Evolutionary conservation across 169 alveolate genomes (phyloP), one percentile per base, ranked within the genome.

Genomic region (Plasmodium cynomolgi): DNA sequence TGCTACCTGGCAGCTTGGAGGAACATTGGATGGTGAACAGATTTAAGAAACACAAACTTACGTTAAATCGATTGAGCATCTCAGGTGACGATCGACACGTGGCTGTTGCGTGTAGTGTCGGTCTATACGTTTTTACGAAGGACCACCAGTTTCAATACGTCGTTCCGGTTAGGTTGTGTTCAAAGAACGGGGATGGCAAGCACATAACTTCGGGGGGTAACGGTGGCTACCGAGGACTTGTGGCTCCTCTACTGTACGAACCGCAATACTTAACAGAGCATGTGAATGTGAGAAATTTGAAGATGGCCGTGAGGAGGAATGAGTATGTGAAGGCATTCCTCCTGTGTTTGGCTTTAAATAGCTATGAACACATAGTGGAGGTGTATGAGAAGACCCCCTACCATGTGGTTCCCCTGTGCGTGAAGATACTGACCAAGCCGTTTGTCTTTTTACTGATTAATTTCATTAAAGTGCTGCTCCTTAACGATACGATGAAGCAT

Each of bases 241-340:
- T 85, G 23, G 41, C 47, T 6, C 93, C 93, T 1, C 50, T 74
- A 20, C 84, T 85, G 8, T 97, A 96, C 93, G 95, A 95, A 84
- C 97, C 96, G 23, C 97, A 96, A 58, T 93, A 95, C 71, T 82
- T 97, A 50, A 97, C 98, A 15, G 95, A 97, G 80, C 96, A 96
- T 47, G 98, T 97, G 39, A 97, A 96, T 91, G 58, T 93, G 13
- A 84, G 84, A 0, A 95, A 96, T 82, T 96, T 97, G 29, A 84
- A 95, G 34, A 23, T 62, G 13, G 84, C 96, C 6, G 80, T 97
- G 41, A 93, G 93, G 83, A 84, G 91, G n/a, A 93, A 94, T 13
- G 98, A 97, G 44, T 95, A 93, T 84, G 79, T 82, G 33, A 84
- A 93, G 73, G 97, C 98, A 3, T 96, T 97, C 82, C 95, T 97